Conservation (phyloP, 163 green algal species). For the Scenedesmus sp. region DNA sequence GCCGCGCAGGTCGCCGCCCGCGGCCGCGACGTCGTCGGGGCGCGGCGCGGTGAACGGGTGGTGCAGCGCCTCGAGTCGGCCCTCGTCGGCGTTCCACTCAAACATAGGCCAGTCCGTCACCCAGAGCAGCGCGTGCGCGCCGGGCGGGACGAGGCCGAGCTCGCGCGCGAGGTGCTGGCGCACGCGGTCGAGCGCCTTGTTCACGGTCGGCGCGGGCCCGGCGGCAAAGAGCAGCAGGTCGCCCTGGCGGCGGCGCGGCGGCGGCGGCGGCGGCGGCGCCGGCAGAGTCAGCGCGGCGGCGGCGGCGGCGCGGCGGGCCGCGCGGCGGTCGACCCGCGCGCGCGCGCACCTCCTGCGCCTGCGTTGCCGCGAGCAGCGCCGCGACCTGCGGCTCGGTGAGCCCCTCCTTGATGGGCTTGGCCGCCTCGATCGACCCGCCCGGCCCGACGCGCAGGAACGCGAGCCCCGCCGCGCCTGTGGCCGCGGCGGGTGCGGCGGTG, state of each 20-base stretch:
- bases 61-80: constrained; percentile 87
- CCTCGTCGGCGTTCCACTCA: constrained; percentile 91
- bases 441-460: constrained; percentile 83
- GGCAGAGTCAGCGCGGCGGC: neutral
- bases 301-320: neutral
- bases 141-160: constrained; percentile 57
- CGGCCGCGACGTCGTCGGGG: constrained; percentile 67
- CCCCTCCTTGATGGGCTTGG: constrained; percentile 83
- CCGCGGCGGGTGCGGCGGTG: too few relatives aligned
- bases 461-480: constrained; percentile 79
- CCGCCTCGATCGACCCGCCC: constrained; percentile 69
- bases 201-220: constrained; percentile 63
- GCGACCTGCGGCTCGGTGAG: constrained; percentile 64
- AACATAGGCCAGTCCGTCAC: constrained; percentile 99
- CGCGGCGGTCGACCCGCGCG: neutral
- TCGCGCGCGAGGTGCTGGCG: constrained; percentile 73
- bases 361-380: constrained; percentile 49
- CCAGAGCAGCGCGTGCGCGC: constrained; percentile 86
- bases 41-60: constrained; percentile 98
- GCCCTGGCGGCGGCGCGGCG: constrained; percentile 55
- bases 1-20: constrained; percentile 58
- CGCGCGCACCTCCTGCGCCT: constrained; percentile 43
- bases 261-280: neutral
- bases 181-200: constrained; percentile 86
- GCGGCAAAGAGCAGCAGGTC: constrained; percentile 93